A percentile compares a stretch with the other conserved stretches of the same genome.
These are phyloP conservation scores for Penicillium simplicissimum DNA, from an alignment of 495 filamentous ascomycete genomes.

Conservation along the genomic window DNA sequence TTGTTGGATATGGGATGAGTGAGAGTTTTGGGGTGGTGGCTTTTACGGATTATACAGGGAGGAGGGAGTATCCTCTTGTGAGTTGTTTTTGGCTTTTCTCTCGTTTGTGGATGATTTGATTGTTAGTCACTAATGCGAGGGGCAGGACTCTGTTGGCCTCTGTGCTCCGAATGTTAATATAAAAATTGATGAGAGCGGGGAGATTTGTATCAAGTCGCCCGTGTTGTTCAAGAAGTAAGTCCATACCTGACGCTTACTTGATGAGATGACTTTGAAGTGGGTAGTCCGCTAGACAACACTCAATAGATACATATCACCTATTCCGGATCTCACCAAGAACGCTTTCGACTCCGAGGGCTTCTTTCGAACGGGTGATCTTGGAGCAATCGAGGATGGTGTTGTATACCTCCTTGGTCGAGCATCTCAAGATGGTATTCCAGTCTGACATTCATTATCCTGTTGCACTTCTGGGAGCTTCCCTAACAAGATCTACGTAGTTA, in stretches of 20 bases:
- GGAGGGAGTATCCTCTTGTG: background rate
- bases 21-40: background rate
- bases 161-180: background rate
- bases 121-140: background rate
- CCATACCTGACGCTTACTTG: background rate
- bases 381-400: background rate
- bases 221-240: background rate
- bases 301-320: background rate
- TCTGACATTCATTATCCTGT: background rate
- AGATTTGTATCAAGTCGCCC: conserved; percentile 3
- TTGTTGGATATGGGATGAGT: conserved; percentile 1
- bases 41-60: background rate
- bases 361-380: background rate
- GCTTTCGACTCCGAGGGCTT: background rate
- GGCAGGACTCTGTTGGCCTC: background rate
- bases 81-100: background rate
- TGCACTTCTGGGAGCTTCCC: background rate
- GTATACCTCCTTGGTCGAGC: background rate
- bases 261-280: background rate
- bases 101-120: background rate
- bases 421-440: background rate
- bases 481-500: background rate
- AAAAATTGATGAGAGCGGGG: background rate
- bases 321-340: background rate
- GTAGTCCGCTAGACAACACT: background rate